Evolutionary conservation across 176 grass and related monocot species (phyloP), one percentile per base, ranked within the genome.

Genomic region (Carex scoparia): DNA sequence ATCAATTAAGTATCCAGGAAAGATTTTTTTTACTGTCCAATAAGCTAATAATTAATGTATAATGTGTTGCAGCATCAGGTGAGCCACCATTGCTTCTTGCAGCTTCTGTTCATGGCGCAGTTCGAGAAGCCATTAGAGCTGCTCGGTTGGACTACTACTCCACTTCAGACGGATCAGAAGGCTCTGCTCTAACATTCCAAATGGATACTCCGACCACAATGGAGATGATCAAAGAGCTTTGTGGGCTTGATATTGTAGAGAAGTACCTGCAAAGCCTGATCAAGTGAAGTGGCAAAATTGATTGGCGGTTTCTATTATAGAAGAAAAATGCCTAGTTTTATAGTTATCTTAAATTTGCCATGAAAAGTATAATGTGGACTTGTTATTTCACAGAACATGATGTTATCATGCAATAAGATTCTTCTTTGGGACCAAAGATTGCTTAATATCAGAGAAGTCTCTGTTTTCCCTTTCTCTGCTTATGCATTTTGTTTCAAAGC

Each of bases 41-140:
- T 10, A 64, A 40, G 31, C 32, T 63, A 86, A 49, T 88, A 55
- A 89, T 32, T 32, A 1, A 5, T 10, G 65, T 68, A n/a, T 58
- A 48, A 65, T 79, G 55, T 87, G 13, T 61, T 86, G 60, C 88
- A 97, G 94, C 92, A 80, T 94, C 94, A 84, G 92, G 90, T 35
- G 94, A 97, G 76, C 94, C 94, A n/a, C 94, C 94, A 69, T 89
- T 97, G 79, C 87, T 97, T 49, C 94, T 97, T 33, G 94, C 94
- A 86, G 82, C 86, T 84, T 97, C 94, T 10, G 90, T 97, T 70
- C 90, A 97, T 85, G 90, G 88, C 7, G 92, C 94, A 11, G 84
- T 81, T 62, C 84, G 94, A 78, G 90, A 97, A 62, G 94, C 94
- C 15, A 91, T 92, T 5, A 78, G 80, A 70, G 92, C 94, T n/a